Base-by-base conservation (phyloP, 345 rosid genomes). In the Salix exigua region DNA sequence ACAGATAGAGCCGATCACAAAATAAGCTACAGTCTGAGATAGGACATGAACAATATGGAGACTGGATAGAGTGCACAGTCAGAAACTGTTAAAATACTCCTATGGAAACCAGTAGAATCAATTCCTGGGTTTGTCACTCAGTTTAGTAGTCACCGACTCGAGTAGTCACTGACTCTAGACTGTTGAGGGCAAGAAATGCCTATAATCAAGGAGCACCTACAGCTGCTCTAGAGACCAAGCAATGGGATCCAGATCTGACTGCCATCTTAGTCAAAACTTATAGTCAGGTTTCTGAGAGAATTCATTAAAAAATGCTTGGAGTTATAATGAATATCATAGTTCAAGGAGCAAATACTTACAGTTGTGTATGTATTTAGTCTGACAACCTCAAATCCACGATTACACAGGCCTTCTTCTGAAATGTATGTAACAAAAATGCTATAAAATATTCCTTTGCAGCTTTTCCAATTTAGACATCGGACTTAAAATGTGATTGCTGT, bases 301-400 rank as follows among this genome's bases (percentile, higher is more conserved):
- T 53, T 23, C 38, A 10, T 18, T 53, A 31, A 71, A 33, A 11
- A 53, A 67, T 33, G 33, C 37, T 28, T 14, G 69, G 50, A 25
- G 5, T 46, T 31, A 42, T 69, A 31, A 69, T 25, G 19, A 48
- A 38, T 3, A 37, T 26, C 30, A 9, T 61, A 42, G 40, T 62
- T 62, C 40, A 40, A 6, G 38, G 21, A 25, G 25, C 9, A 46
- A 81, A 26, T 58, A 85, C 94, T 91, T 87, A 96, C 99, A 8
- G 99, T 96, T 61, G 94, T 87, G 81, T 96, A 96, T 38, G 99
- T 92, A 77, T 96, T 93, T 73, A 96, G 87, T 84, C 99, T 92
- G 72, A 88, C 61, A 71, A 96, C 98, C 78, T 96, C 89, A 86
- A 93, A 96, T 58, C 98, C 99, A 77, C 99, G 98, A 74, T 76